A percentile compares a stretch with the other conserved stretches of the same genome.
Conservation (phyloP, 2,329 filamentous ascomycete species). For the Macroventuria anomochaeta region DNA sequence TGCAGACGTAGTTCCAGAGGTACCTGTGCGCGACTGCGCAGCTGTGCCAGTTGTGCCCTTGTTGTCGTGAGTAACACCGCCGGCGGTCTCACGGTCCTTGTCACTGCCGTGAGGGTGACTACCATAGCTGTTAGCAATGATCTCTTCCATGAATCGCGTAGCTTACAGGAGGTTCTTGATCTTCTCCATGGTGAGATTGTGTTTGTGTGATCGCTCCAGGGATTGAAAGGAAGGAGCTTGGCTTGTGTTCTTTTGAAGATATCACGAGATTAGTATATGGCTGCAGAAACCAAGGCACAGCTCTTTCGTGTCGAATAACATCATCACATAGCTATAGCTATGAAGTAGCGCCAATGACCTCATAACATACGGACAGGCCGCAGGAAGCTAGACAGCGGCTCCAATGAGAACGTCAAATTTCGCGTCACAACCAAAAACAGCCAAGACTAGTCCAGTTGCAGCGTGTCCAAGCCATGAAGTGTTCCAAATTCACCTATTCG, state of each 20-base stretch:
- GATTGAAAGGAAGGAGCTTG: constrained; percentile 6
- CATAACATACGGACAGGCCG: constrained; percentile 10
- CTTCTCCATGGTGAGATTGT: constrained; percentile 50
- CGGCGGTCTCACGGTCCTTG: constrained; percentile 41
- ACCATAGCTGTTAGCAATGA: constrained; percentile 28
- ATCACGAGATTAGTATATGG: constrained; percentile 4
- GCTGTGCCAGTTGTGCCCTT: constrained; percentile 22
- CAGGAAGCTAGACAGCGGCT: constrained; percentile 25
- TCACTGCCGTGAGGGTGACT: constrained; percentile 46
- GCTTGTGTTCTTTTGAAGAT: constrained; percentile 4
- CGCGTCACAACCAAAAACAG: constrained; percentile 19
- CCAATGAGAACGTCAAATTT: constrained; percentile 23
- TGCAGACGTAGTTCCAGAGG: not conserved
- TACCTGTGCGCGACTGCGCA: constrained; percentile 1
- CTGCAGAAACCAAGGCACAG: constrained; percentile 34
- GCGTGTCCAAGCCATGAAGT: not conserved
- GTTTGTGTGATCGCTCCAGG: constrained; percentile 18
- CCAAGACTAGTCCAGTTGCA: constrained; percentile 21
- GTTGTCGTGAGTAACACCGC: constrained; percentile 23
- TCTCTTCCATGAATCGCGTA: not conserved
- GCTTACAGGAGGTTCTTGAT: constrained; percentile 54
- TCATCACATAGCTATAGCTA: constrained; percentile 23
- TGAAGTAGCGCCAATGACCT: constrained; percentile 16
- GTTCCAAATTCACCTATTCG: constrained; percentile 5
- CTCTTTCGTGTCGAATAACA: constrained; percentile 21